Conservation (phyloP, 257 asterid species). For the Eucommia ulmoides region DNA sequence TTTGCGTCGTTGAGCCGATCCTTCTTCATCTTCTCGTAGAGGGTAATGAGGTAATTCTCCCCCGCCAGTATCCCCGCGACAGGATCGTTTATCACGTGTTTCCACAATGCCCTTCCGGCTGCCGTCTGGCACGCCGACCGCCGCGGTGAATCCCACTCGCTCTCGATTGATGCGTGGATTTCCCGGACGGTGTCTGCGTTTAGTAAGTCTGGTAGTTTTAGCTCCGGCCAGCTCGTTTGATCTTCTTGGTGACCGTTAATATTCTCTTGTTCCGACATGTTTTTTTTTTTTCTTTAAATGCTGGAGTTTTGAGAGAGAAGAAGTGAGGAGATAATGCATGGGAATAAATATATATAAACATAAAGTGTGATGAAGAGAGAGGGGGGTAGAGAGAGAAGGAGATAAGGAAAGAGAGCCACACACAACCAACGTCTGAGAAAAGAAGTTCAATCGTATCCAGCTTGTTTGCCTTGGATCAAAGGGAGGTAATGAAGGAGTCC, state of each 20-base stretch:
- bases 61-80: slow-evolving; percentile 87
- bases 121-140: slow-evolving; percentile 92
- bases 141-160: slow-evolving; percentile 60
- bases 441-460: slow-evolving; percentile 25
- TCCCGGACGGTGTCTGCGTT: slow-evolving; percentile 33
- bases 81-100: slow-evolving; percentile 57
- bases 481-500: slow-evolving; percentile 62
- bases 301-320: slow-evolving; percentile 14
- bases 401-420: slow-evolving; percentile 97
- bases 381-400: slow-evolving; percentile 19
- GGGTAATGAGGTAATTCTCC: slow-evolving; percentile 49
- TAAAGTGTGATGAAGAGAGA: slow-evolving; percentile 3
- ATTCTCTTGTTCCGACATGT: slow-evolving; percentile 45
- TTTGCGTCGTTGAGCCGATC: slow-evolving; percentile 66
- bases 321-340: slow-evolving; percentile 25
- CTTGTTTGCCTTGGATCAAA: slow-evolving; percentile 33
- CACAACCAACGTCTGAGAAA: slow-evolving; percentile 44
- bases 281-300: slow-evolving; percentile 3
- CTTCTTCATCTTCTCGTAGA: slow-evolving; percentile 78
- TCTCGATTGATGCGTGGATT: slow-evolving; percentile 52
- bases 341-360: slow-evolving; percentile 15
- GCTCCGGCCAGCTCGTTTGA: slow-evolving; percentile 42
- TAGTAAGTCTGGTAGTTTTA: slow-evolving; percentile 42
- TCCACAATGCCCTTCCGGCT: slow-evolving; percentile 92
- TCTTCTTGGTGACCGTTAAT: slow-evolving; percentile 16